Evolutionary conservation across 371 early-diverging fungal genomes (phyloP), one percentile per base, ranked within the genome.

Genomic region (Syncephalastrum contaminatum): DNA sequence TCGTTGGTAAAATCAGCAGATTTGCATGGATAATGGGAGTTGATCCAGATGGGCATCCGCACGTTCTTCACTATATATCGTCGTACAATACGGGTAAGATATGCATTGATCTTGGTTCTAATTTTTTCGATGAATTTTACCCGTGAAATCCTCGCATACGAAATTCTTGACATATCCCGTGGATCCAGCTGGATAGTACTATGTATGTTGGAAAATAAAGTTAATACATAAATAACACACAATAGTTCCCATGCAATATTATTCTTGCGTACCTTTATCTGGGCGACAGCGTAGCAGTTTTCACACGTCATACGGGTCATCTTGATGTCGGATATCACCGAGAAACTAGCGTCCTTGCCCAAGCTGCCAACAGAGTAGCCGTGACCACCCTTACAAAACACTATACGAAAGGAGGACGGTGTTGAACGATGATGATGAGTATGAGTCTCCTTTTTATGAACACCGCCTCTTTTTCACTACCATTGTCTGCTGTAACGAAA

Each of bases 301-400:
- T 57, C 58, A 15, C 58, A 57, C 7, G 58, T 57, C 51, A 57
- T 57, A 4, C 43, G 21, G 10, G 48, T 56, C 56, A 56, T 56
- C 14, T 48, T 21, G 21, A 57, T 57, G 19, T 57, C 58, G 7
- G 58, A 51, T 15, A 51, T 45, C 5, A 43, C 43, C 30, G 43
- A 44, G 18, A 14, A 57, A 13, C 25, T 42, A 15, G 25, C 58
- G 7, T 36, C 58, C 16, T 57, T 57, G 12, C 58, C 58, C 14
- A 57, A 51, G 27, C 58, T 57, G 4, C 58, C 58, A 1, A 57
- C 51, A 13, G 58, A 57, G 36, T 51, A 57, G 8, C 58, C 58
- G 20, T 57, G 58, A 7, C 51, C 58, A 4, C 58, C 58, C 3
- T 51, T 57, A 12, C 58, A 57, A 36, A 51, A 57, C 7, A 49